Percentiles rank a stretch among this genome's conserved stretches.
Conservation (phyloP, 768 basidiomycete genomes). For the Polyporus arcularius region DNA sequence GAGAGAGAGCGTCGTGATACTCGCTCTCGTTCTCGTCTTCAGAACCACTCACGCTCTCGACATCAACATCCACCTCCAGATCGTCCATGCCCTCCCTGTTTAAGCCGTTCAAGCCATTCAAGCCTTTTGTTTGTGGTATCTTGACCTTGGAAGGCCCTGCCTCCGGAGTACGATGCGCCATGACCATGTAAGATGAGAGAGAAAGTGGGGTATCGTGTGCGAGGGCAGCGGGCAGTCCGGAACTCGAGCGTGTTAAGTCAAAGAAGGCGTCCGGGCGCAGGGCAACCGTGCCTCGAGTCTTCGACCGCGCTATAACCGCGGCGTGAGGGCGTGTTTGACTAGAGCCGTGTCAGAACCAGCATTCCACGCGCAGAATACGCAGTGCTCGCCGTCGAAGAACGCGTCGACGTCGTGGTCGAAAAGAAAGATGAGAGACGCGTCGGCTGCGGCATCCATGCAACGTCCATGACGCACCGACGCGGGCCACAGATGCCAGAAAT, state of each 20-base stretch:
- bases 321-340: conserved; percentile 2
- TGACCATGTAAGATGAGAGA: neutral
- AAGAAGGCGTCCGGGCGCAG: neutral
- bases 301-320: neutral
- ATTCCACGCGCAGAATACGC: too few species aligned
- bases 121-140: too few species aligned
- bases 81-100: neutral
- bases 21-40: conserved; percentile 8
- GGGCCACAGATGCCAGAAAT: neutral
- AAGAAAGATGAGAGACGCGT: neutral
- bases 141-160: conserved; percentile 15
- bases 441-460: too few species aligned
- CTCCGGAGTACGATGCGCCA: conserved; percentile 15
- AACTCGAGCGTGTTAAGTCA: neutral
- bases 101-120: too few species aligned
- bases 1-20: conserved; percentile 3
- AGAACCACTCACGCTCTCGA: conserved; percentile 10
- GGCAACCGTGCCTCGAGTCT: neutral
- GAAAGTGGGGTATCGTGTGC: neutral
- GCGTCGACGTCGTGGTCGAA: neutral
- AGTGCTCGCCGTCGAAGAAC: too few species aligned
- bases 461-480: neutral
- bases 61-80: neutral
- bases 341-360: conserved; percentile 1
- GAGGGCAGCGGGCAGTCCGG: neutral